Evolutionary conservation across 495 filamentous ascomycete species (phyloP), one percentile per base, ranked within the genome.

Genomic region (Physcia stellaris): DNA sequence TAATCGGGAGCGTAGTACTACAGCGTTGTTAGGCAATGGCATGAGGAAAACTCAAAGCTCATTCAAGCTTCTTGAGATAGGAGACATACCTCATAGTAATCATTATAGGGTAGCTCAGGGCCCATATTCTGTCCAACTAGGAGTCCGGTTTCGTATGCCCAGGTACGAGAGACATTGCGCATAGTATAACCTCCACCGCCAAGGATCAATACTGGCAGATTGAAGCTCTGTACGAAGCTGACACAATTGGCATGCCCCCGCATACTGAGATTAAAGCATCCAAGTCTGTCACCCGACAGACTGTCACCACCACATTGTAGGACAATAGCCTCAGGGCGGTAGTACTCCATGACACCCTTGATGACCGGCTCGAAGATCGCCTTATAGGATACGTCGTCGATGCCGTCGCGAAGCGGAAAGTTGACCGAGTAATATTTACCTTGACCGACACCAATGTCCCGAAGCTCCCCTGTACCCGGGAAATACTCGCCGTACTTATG

Each of bases 401-500:
- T 95, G 38, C 90, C 90, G 53, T 98, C 90, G 17, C 90, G 84
- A 5, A 98, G 73, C 1, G 90, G 90, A 54, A 95, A 94, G 61
- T 98, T 98, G 51, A 96, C 82, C 1, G 92, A 76, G 52, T 98
- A 95, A 53, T 96, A 70, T 54, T 95, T 95, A 37, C 90, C 90
- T 21, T 68, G 62, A 12, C 92, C 88, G 32, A 95, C 92, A 43
- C 90, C 90, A 41, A 94, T 86, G 52, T 98, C 90, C 32, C 92
- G 78, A 37, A 94, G 77, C 58, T 95, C 88, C 48, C 90, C 90
- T 2, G 90, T 98, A 39, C 92, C 92, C 4, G 90, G 90, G 59
- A 98, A 98, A 57, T 95, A 98, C 52, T 96, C 90, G 57, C 92
- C 90, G 60, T 94, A 98, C 50, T 98, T 98, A 64, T 98, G 90